phyloP scores from a whole-genome alignment of 2,329 filamentous ascomycete genomes.

The Colletotrichum tabaci region DNA sequence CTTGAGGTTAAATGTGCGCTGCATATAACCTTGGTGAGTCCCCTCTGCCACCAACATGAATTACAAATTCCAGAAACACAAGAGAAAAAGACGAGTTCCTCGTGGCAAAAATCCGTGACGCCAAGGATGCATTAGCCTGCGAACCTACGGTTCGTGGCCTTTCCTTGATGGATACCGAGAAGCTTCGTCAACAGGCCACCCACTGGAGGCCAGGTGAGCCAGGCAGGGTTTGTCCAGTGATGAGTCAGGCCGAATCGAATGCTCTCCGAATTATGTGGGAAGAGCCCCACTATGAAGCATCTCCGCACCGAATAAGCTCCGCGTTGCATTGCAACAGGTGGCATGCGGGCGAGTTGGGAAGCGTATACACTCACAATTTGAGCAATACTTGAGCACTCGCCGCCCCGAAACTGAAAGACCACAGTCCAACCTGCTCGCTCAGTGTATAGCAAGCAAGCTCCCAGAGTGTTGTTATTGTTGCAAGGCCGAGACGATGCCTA shows the following conservation, averaged over 20 bases:
- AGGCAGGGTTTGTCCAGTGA: not conserved
- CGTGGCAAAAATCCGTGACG: not conserved
- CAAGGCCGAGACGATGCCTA: constrained; percentile 23
- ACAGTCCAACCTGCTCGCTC: not conserved
- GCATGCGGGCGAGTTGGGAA: not conserved
- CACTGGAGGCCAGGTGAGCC: not conserved
- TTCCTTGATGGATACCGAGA: constrained; percentile 17
- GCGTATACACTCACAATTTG: no score
- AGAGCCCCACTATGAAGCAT: not conserved
- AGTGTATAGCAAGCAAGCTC: not conserved
- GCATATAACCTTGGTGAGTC: constrained; percentile 24
- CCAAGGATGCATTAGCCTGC: not conserved
- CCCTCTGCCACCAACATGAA: constrained; percentile 18
- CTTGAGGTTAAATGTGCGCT: constrained; percentile 26
- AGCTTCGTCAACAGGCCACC: not conserved
- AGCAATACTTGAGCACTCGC: not conserved
- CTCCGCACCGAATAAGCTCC: not conserved
- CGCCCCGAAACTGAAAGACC: constrained; percentile 4
- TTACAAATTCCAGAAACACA: constrained; percentile 19
- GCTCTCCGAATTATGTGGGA: no score
- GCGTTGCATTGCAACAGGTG: no score
- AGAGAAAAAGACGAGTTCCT: not conserved
- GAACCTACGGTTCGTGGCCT: constrained; percentile 5
- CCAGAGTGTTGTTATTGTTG: not conserved
- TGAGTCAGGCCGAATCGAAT: constrained; percentile 35